Evolutionary conservation across 352 stramenopile species (phyloP).

Genomic region (Nothophytophthora sp.): DNA sequence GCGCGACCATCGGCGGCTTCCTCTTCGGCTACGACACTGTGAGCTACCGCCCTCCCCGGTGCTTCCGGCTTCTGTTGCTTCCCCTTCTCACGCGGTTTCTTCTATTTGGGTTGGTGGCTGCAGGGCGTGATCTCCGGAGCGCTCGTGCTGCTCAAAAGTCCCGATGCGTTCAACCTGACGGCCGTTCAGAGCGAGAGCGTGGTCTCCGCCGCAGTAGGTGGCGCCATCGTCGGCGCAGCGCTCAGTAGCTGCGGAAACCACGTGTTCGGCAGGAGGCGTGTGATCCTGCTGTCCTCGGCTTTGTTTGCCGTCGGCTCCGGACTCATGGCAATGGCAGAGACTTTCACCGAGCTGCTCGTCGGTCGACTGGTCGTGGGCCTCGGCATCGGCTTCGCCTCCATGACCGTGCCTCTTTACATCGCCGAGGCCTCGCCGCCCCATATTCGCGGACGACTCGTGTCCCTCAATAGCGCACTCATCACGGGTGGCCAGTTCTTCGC

Average conservation of each 20-base stretch:
- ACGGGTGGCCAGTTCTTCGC: conserved; percentile 84
- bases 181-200: conserved; percentile 65
- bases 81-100: too few relatives aligned
- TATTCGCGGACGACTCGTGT: conserved; percentile 70
- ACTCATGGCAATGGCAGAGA: conserved; percentile 57
- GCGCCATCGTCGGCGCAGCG: conserved; percentile 64
- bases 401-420: conserved; percentile 82
- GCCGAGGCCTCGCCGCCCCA: conserved; percentile 69
- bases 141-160: conserved; percentile 70
- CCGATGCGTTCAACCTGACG: conserved; percentile 56
- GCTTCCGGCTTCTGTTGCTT: too few relatives aligned
- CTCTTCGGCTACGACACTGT: conserved; percentile 78
- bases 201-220: conserved; percentile 70
- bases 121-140: conserved; percentile 81
- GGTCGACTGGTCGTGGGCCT: conserved; percentile 66
- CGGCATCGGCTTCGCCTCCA: conserved; percentile 71
- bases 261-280: conserved; percentile 50
- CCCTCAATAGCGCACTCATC: conserved; percentile 72
- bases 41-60: too few relatives aligned
- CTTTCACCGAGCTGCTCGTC: conserved; percentile 50
- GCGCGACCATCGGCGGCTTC: conserved; percentile 76
- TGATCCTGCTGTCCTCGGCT: conserved; percentile 66
- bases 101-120: too few relatives aligned
- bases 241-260: conserved; percentile 66
- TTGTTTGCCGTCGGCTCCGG: conserved; percentile 63